Base-by-base conservation (phyloP, 768 basidiomycete species). In the Termitomyces sp. region DNA sequence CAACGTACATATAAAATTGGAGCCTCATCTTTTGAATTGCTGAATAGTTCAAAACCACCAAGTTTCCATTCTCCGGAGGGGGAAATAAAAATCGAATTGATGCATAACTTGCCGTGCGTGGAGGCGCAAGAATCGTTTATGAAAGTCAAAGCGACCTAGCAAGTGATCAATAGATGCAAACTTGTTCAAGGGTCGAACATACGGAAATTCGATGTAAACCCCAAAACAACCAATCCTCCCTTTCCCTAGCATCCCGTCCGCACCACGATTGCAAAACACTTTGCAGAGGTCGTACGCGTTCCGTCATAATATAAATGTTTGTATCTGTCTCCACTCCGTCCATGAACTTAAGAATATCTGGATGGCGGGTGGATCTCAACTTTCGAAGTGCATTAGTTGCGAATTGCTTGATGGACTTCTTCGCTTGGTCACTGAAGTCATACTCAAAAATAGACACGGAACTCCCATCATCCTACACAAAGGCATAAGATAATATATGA, bases 51-150 rank as follows among this genome's bases (percentile, higher is more conserved):
- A 69, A 98, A 95, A 0, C 96, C 96, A 20, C 93, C 96, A 8
- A 99, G 77, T 69, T 92, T 92, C 97, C 96, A 98, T 77, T 99
- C 97, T 6, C 96, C 93, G 0, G 94, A 92, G 0, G 90, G 88
- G 0, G 96, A 94, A 55, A 97, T 85, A 70, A 97, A 98, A 60
- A 98, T 84, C 1, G 92, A 87, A 60, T 83, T 81, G n/a, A 83
- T 72, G 61, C 85, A 78, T 59, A 96, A 70, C 65, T 88, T 91
- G 22, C 94, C 95, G 67, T 97, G 94, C 0, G 92, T 91, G 2
- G 92, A 92, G 28, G 83, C 75, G 57, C 85, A 89, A 8, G 91
- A 82, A 45, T 92, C 89, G 68, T 98, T 98, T 59, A 98, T 72
- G 74, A 99, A 99, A 2, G 91, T 80, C 44, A 98, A 75, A 3